Conservation (phyloP, 2,329 filamentous ascomycete species). For the Ophiostoma tasmaniense region DNA sequence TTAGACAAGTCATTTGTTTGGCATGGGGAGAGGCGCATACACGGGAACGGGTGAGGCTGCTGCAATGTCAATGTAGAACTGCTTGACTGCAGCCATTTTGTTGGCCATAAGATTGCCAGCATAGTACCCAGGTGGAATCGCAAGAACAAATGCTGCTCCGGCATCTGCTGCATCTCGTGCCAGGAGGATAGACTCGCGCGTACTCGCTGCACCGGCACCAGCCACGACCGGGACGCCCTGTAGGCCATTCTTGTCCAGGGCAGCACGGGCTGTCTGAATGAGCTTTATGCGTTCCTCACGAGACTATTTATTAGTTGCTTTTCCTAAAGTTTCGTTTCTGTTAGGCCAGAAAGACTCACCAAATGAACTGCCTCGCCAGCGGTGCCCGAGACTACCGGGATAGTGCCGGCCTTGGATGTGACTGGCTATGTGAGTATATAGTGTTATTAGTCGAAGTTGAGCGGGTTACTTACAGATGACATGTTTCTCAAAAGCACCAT, state of each 20-base stretch:
- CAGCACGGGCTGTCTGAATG: constrained; percentile 7
- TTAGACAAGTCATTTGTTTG: not conserved
- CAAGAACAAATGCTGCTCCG: constrained; percentile 32
- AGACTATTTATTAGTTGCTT: not conserved
- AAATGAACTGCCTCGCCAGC: constrained; percentile 18
- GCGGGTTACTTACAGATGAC: not conserved
- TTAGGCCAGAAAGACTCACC: not conserved
- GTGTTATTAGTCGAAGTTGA: not conserved
- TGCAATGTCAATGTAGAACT: constrained; percentile 23
- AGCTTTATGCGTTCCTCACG: constrained; percentile 15
- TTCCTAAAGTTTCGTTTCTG: not conserved
- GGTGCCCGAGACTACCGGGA: constrained; percentile 16
- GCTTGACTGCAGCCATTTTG: constrained; percentile 18
- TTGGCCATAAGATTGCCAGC: constrained; percentile 28
- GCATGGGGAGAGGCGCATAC: constrained; percentile 11
- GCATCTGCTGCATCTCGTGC: constrained; percentile 31
- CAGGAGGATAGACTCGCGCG: constrained; percentile 29
- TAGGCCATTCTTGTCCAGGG: constrained; percentile 20
- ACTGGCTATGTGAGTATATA: not conserved
- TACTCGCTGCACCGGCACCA: constrained; percentile 34
- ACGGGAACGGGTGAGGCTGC: constrained; percentile 21
- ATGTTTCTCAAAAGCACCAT: not conserved
- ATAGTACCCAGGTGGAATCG: constrained; percentile 35
- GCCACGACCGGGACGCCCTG: constrained; percentile 36
- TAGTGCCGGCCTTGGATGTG: constrained; percentile 14